Conservation (phyloP, 1,284 basidiomycete species). For the Sparassis latifolia region DNA sequence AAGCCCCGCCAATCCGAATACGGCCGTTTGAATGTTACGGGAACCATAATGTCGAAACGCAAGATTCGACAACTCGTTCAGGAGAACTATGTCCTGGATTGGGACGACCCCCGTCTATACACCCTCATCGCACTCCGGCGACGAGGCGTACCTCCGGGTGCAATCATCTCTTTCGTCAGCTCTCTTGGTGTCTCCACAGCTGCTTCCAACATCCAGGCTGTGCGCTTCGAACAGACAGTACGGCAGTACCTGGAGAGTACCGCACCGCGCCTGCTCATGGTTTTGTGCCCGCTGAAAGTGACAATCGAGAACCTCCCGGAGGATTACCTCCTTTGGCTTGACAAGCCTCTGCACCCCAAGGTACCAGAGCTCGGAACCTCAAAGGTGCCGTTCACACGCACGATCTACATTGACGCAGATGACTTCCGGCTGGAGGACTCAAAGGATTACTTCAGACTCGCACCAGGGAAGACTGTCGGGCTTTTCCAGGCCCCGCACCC, state of each 20-base stretch:
- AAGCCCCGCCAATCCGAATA: constrained; percentile 99
- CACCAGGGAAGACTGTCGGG: constrained; percentile 95
- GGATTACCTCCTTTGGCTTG: constrained; percentile 78
- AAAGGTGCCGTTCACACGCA: constrained; percentile 83
- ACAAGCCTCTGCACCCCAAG: constrained; percentile 95
- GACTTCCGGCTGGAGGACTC: constrained; percentile 93
- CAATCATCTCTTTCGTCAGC: constrained; percentile 90
- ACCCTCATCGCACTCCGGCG: constrained; percentile 94
- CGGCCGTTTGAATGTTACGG: constrained; percentile 89
- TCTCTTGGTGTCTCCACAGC: constrained; percentile 90
- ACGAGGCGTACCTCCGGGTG: constrained; percentile 93
- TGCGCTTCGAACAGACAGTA: constrained; percentile 87
- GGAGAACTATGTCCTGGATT: constrained; percentile 80
- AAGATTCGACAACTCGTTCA: constrained; percentile 91
- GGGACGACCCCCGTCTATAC: constrained; percentile 99
- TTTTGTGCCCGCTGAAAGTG: constrained; percentile 87
- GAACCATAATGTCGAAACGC: constrained; percentile 96
- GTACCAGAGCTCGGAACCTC: constrained; percentile 83
- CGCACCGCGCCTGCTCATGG: constrained; percentile 90
- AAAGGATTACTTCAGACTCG: constrained; percentile 95
- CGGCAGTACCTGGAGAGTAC: constrained; percentile 87
- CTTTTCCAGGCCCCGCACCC: constrained; percentile 94
- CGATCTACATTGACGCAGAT: constrained; percentile 89
- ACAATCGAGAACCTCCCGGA: constrained; percentile 88
- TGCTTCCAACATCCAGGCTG: constrained; percentile 79